Conservation (phyloP, 1,284 basidiomycete species). For the Entoloma clypeatum region DNA sequence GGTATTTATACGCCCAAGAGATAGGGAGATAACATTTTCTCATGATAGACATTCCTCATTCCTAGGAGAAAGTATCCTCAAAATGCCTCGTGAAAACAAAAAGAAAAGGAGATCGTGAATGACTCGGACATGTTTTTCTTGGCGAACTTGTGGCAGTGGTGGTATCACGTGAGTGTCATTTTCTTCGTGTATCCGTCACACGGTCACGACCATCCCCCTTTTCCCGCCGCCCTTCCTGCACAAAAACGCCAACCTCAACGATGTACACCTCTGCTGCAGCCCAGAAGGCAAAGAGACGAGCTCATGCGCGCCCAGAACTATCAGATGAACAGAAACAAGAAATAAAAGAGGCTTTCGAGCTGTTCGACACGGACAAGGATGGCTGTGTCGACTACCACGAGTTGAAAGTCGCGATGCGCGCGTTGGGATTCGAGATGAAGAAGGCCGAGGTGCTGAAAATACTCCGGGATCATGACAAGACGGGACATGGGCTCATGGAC, state of each 20-base stretch:
- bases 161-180: too few species aligned
- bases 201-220: too few species aligned
- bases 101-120: too few species aligned
- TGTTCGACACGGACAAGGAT: constrained; percentile 99
- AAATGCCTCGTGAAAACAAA: too few species aligned
- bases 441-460: constrained; percentile 98
- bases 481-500: constrained; percentile 88
- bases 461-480: constrained; percentile 89
- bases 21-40: too few species aligned
- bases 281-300: constrained; percentile 69
- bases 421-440: constrained; percentile 96
- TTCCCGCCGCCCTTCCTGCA: constrained; percentile 4
- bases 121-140: too few species aligned
- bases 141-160: too few species aligned
- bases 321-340: constrained; percentile 96
- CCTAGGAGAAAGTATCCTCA: too few species aligned
- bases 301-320: constrained; percentile 73
- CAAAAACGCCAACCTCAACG: too few species aligned
- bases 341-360: constrained; percentile 98
- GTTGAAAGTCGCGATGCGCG: constrained; percentile 97
- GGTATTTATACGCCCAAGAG: too few species aligned
- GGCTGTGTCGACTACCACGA: constrained; percentile 98
- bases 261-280: constrained; percentile 74
- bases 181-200: too few species aligned
- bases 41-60: too few species aligned